Conservation (phyloP, 1,139 yeast species). For the Zygoascus meyerae region DNA sequence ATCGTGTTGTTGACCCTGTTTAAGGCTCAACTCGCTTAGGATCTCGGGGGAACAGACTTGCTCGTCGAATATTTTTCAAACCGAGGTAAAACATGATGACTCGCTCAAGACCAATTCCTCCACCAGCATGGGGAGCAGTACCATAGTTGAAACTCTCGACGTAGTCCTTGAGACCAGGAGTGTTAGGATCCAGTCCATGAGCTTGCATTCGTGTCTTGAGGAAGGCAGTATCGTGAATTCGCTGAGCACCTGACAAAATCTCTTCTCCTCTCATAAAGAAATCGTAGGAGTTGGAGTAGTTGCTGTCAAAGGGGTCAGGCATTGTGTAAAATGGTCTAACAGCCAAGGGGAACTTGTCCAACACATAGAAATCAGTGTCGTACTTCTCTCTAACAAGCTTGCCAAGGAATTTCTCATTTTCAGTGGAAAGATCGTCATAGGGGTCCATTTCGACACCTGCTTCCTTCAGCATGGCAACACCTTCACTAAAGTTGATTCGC, state of each 20-base stretch:
- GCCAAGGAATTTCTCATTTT: constrained; percentile 90
- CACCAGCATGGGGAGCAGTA: constrained; percentile 99
- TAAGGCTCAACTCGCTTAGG: constrained; percentile 86
- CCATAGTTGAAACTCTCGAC: constrained; percentile 90
- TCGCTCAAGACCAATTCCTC: constrained; percentile 98
- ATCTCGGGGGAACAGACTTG: constrained; percentile 97
- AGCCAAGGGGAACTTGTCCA: constrained; percentile 96
- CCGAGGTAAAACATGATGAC: constrained; percentile 97
- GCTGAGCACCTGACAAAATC: constrained; percentile 97
- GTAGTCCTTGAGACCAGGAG: constrained; percentile 83
- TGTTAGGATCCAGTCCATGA: constrained; percentile 75
- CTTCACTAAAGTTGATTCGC: constrained; percentile 83
- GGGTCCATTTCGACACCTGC: constrained; percentile 79
- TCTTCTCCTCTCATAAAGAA: constrained; percentile 99
- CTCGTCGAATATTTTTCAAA: constrained; percentile 94
- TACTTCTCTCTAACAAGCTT: constrained; percentile 86
- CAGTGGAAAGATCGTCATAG: constrained; percentile 86
- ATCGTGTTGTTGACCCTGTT: neutral
- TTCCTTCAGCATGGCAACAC: constrained; percentile 74
- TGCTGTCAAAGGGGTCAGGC: constrained; percentile 92
- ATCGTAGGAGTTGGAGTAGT: constrained; percentile 84
- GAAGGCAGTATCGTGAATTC: constrained; percentile 88
- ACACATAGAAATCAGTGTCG: constrained; percentile 94
- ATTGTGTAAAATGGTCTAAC: constrained; percentile 98
- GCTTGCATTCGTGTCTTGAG: constrained; percentile 73